Base-by-base conservation (phyloP, 768 basidiomycete genomes). In the Hirschioporus abietinus region DNA sequence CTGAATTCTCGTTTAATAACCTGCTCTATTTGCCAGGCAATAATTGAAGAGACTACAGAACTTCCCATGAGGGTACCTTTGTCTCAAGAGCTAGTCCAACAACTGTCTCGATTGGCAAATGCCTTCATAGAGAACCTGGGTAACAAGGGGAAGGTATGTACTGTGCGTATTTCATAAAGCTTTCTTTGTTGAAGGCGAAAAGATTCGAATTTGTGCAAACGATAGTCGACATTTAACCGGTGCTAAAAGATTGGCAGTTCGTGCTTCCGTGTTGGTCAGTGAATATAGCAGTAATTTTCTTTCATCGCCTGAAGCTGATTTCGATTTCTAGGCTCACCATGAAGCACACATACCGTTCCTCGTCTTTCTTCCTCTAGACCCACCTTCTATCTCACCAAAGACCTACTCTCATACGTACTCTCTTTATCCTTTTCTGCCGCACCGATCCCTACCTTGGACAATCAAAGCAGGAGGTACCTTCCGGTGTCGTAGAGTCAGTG, bases 61-160 rank as follows among this genome's bases (percentile, higher is more conserved):
- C 75, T 89, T 17, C 87, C 88, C 10, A 76, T 81, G 4, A 73
- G 76, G 27, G 72, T 71, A 59, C 74, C 77, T n/a, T 71, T 91
- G 57, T 76, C 74, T 0, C 70, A 76, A 10, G 83, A 84, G 65
- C 68, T 86, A n/a, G 70, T 88, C 24, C 85, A 86, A 67, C 81
- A 80, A 27, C 85, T 93, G 67, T 93, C 92, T n/a, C 86, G 88
- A 64, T 66, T 85, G 23, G 81, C 89, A 7, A 86, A 85, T 59
- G 90, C 88, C 4, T 87, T 88, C 69, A 74, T 87, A 5, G 87
- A 90, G 72, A 82, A 81, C 66, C 71, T 80, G 27, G 82, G 81
- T 25, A 70, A 74, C 58, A 76, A 78, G 64, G 82, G 83, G 67
- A 79, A 81, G 76, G 88, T 86, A 69, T 67, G 74, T 58, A 58